Conservation (phyloP, 1,139 yeast genomes). For the Magnusiomyces sp. region DNA sequence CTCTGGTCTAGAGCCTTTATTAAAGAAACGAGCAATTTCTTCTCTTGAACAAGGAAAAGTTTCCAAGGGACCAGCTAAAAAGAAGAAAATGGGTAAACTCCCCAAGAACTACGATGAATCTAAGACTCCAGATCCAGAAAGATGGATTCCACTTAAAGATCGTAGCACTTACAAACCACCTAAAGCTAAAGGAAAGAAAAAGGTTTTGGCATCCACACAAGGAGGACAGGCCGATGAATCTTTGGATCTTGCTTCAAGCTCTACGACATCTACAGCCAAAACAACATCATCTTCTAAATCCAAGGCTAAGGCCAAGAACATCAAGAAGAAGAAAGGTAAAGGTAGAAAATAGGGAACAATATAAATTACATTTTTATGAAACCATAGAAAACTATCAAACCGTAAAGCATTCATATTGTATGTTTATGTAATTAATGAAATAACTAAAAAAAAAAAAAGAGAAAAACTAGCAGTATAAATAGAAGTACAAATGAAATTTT, state of each 20-base stretch:
- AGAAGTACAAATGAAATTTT: too few relatives aligned
- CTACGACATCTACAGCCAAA: constrained; percentile 14
- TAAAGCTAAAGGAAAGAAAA: constrained; percentile 39
- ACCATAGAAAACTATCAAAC: neutral
- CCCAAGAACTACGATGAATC: constrained; percentile 38
- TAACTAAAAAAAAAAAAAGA: too few relatives aligned
- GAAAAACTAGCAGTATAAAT: too few relatives aligned
- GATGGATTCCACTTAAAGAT: constrained; percentile 88
- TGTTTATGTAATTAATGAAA: constrained; percentile 60
- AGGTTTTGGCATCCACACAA: constrained; percentile 39
- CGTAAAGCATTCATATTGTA: too few relatives aligned
- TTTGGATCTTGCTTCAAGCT: constrained; percentile 38
- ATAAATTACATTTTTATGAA: neutral
- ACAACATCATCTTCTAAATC: constrained; percentile 19
- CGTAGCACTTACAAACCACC: constrained; percentile 73
- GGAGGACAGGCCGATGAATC: constrained; percentile 58
- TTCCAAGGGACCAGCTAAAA: constrained; percentile 16
- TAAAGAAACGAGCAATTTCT: constrained; percentile 20
- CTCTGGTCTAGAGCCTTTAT: constrained; percentile 35
- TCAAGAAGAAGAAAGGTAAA: constrained; percentile 45
- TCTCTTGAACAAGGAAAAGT: constrained; percentile 16
- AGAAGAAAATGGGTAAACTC: constrained; percentile 32
- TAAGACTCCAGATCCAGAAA: constrained; percentile 50
- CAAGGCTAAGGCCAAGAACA: constrained; percentile 29
- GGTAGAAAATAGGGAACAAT: constrained; percentile 28